Base-by-base conservation (phyloP, 2,329 filamentous ascomycete genomes). In the Verticillium longisporum region DNA sequence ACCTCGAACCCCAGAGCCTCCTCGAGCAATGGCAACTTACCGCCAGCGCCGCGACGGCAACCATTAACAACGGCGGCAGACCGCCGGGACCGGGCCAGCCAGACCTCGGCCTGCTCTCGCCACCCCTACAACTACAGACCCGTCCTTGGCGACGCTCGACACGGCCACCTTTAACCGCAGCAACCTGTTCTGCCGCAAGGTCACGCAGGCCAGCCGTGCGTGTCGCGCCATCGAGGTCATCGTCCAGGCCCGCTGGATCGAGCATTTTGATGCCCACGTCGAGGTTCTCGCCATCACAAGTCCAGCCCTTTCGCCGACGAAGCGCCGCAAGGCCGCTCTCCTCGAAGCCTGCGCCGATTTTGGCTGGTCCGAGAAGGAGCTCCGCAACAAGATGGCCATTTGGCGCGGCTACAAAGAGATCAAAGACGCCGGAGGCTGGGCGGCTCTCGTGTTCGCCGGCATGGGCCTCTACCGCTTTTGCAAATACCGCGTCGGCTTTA, bases 341-440 rank as follows among this genome's bases (percentile, higher is more conserved):
- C 77, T 78, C 61, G 80, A 83, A 66, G 82, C 83, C 0, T 84
- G 82, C 64, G 71, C 75, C 13, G 77, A 80, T 57, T 83, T 85
- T 61, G 75, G 75, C 2, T 85, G 82, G 82, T 76, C 78, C 4
- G 83, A 85, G 65, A 85, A 85, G 65, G 82, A 85, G 62, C 68
- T 85, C 18, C 76, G 83, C 13, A 85, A 85, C 64, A 73, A 71
- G 62, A 73, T 72, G 71, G 70, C 71, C 11, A 66, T 85, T 60
- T 85, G 83, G 83, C 77, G 81, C 59, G 82, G 83, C 11, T 86
- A 85, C 68, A 79, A 82, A 64, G 81, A 85, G 67, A 84, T 86
- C 65, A 81, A 83, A 69, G 78, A 83, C 58, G 76, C 78, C 18
- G 83, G 80, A 2, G 83, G 83, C 3, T 85, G 82, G 82, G 78